phyloP scores from a whole-genome alignment of 148 eudicot species.

The Fagopyrum homotropicum region DNA sequence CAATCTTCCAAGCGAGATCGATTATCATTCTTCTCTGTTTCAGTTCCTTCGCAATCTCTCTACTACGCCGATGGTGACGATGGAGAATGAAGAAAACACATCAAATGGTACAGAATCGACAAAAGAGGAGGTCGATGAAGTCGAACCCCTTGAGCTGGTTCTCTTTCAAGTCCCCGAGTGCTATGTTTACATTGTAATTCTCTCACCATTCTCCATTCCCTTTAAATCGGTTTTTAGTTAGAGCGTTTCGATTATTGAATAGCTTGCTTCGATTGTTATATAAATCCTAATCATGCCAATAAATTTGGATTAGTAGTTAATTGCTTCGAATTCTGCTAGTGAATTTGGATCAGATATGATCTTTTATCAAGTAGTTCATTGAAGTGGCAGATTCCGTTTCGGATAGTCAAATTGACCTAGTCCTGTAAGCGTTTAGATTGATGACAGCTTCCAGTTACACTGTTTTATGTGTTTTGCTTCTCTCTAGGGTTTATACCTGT shows the following conservation, averaged over 20 bases:
- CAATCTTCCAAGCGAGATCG: background rate
- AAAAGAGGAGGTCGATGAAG: conserved; percentile 20
- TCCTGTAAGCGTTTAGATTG: no score
- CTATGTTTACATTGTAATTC: conserved; percentile 73
- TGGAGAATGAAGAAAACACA: conserved; percentile 20
- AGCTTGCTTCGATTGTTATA: background rate
- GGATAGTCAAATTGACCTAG: no score
- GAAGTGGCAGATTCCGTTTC: background rate
- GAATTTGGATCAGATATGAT: background rate
- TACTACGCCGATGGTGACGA: background rate
- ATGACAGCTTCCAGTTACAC: no score
- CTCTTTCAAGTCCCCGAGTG: conserved; percentile 89
- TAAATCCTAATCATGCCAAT: background rate
- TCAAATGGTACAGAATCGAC: conserved; percentile 19
- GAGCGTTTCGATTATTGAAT: background rate
- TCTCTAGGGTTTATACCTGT: conserved; percentile 4
- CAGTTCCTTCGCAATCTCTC: background rate
- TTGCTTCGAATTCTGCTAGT: background rate
- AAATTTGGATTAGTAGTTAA: background rate
- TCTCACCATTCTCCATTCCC: background rate
- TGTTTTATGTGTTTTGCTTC: background rate
- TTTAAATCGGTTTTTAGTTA: background rate
- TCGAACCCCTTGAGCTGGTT: conserved; percentile 63
- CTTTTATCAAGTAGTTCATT: background rate
- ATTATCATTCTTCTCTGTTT: background rate